Base-by-base conservation (phyloP, 164 flowering plant species). In the Magnolia kwangsiensis region DNA sequence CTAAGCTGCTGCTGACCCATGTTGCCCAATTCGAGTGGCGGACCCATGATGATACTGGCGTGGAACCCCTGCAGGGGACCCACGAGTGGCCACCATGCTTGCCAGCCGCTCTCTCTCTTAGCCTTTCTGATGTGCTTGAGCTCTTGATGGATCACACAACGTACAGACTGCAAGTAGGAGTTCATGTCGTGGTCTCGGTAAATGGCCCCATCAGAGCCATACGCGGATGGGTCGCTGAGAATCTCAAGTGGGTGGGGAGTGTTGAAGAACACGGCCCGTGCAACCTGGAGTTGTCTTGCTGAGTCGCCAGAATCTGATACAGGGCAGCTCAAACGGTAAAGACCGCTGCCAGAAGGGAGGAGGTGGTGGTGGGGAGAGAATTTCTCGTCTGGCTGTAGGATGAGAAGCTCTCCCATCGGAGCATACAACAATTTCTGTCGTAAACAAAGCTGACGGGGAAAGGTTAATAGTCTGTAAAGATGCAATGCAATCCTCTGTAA, bases 171-270 rank as follows among this genome's bases (percentile, higher is more conserved):
- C 20, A 89, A 67, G 78, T 93, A 93, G 14, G 98, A 93, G 67
- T 79, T 82, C 95, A 93, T 87, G 86, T 95, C 97, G 55, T 95
- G 99, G 74, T 95, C 98, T 78, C 96, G 86, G 31, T 86, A 82
- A 21, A 93, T 89, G 71, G 86, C 76, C 37, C 99, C 99, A 18
- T 86, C 91, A 0, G 90, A 85, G 21, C 99, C 99, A 72, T 93
- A 95, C 9, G 99, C 95, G 73, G 90, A 75, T 0, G 91, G 90
- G 69, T 95, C 99, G 8, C 93, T 86, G 50, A 95, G 81, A 55
- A 91, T 92, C 85, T 95, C 98, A 1, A 95, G 92, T 4, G 98
- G 99, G 77, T 95, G 99, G 0, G 99, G 98, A 1, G 93, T 83
- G 82, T 93, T 92, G 49, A 95, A 74, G 84, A 93, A 95, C 7